Conservation (phyloP, 495 filamentous ascomycete genomes). For the Neurospora sp. region DNA sequence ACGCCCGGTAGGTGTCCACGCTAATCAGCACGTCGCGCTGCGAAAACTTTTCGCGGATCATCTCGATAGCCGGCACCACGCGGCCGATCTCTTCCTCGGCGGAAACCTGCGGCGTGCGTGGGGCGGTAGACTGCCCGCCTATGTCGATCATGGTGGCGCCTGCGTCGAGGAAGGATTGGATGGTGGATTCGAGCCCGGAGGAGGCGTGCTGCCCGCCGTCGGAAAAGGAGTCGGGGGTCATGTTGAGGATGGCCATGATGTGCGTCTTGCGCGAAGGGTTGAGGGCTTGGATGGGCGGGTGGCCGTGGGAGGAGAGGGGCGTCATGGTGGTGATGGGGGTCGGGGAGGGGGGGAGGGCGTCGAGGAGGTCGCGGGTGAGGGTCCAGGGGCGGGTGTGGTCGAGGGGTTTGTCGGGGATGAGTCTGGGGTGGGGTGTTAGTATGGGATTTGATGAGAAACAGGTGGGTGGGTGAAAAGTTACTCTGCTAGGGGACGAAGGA, state of each 20-base stretch:
- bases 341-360: slow-evolving; percentile 43
- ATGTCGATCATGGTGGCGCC: slow-evolving; percentile 84
- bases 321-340: slow-evolving; percentile 57
- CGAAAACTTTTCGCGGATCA: slow-evolving; percentile 59
- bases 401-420: slow-evolving; percentile 52
- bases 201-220: slow-evolving; percentile 62
- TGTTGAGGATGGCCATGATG: slow-evolving; percentile 90
- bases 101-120: slow-evolving; percentile 53
- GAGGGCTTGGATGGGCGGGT: slow-evolving; percentile 53
- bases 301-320: slow-evolving; percentile 44
- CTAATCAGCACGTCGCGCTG: slow-evolving; percentile 57
- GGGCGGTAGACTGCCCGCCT: slow-evolving; percentile 86
- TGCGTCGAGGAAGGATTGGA: slow-evolving; percentile 45
- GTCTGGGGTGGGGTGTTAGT: slow-evolving; percentile 27
- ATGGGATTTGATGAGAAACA: neutral
- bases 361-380: slow-evolving; percentile 48
- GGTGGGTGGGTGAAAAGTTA: slow-evolving; percentile 27
- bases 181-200: slow-evolving; percentile 30
- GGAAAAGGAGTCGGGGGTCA: slow-evolving; percentile 96
- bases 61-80: slow-evolving; percentile 64
- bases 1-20: slow-evolving; percentile 85
- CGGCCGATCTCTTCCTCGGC: slow-evolving; percentile 66
- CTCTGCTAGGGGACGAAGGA: slow-evolving; percentile 83
- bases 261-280: slow-evolving; percentile 56
- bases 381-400: slow-evolving; percentile 39